These are phyloP conservation scores for Besnoitia besnoiti DNA, from an alignment of 169 alveolate genomes.

Conservation along the genomic window DNA sequence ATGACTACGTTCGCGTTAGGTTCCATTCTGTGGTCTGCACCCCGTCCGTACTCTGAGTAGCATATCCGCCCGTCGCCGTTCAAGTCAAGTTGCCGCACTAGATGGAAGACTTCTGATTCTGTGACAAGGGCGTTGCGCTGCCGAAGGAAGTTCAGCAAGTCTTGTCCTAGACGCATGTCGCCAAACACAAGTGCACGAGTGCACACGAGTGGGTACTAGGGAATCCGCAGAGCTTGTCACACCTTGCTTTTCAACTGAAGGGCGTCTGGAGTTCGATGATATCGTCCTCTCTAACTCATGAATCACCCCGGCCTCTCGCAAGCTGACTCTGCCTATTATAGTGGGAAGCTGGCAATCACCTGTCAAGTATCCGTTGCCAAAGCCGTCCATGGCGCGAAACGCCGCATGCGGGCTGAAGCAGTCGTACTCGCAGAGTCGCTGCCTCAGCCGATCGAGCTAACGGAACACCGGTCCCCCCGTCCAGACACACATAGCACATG, in stretches of 20 bases:
- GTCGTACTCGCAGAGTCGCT: slow-evolving; percentile 38
- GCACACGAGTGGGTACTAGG: no score
- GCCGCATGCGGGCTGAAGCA: slow-evolving; percentile 50
- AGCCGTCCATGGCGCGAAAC: slow-evolving; percentile 25
- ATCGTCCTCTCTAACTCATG: no score
- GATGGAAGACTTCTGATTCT: slow-evolving; percentile 64
- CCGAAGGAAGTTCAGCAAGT: slow-evolving; percentile 54
- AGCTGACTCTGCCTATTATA: no score
- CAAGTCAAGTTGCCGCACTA: slow-evolving; percentile 64
- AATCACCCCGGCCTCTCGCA: no score
- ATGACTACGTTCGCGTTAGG: no score
- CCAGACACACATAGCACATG: no score
- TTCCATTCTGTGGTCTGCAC: no score
- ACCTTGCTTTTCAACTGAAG: no score
- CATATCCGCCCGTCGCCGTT: slow-evolving; percentile 62
- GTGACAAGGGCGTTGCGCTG: slow-evolving; percentile 55
- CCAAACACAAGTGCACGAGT: no score
- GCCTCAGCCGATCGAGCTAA: slow-evolving; percentile 39
- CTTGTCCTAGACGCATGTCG: slow-evolving; percentile 48
- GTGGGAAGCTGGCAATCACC: background rate
- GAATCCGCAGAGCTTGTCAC: no score
- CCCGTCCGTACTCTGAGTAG: slow-evolving; percentile 58
- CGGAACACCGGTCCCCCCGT: no score
- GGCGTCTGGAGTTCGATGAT: no score
- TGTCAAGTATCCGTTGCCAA: slow-evolving; percentile 27